Percentiles rank a stretch among this genome's conserved stretches.
These are phyloP conservation scores for Linnemannia elongata DNA, from an alignment of 192 early-diverging fungal species.

Conservation along the genomic window DNA sequence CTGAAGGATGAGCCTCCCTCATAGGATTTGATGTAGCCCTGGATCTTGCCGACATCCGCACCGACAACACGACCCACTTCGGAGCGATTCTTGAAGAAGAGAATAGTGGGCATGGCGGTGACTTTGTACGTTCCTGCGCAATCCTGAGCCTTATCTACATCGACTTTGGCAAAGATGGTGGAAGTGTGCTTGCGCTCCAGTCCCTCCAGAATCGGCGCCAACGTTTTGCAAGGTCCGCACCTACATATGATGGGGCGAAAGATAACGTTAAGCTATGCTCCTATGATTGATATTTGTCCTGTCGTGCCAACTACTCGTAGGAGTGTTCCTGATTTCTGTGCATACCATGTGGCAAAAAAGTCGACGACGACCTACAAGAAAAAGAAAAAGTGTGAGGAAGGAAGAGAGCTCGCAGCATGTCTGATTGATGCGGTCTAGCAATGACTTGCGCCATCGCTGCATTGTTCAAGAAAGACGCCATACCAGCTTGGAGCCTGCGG, in stretches of 20 bases:
- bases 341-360: constrained; percentile 53
- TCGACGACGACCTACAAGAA: constrained; percentile 41
- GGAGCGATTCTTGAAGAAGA: constrained; percentile 48
- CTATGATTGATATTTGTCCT: too few relatives aligned
- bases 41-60: constrained; percentile 42
- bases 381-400: not conserved
- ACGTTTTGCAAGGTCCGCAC: constrained; percentile 54
- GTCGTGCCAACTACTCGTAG: too few relatives aligned
- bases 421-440: not conserved
- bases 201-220: constrained; percentile 46
- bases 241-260: not conserved
- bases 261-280: not conserved
- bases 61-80: constrained; percentile 49
- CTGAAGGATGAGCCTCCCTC: constrained; percentile 45
- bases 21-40: constrained; percentile 40
- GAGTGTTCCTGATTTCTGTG: not conserved
- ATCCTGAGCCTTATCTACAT: constrained; percentile 48
- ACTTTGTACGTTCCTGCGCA: constrained; percentile 30
- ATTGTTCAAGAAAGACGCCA: not conserved
- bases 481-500: constrained; percentile 42
- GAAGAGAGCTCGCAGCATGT: not conserved
- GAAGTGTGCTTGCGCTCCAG: constrained; percentile 46
- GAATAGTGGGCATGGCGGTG: constrained; percentile 42
- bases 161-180: constrained; percentile 47
- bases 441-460: not conserved